Base-by-base conservation (phyloP, 139 green algal species). In the Ettlia oleoabundans region DNA sequence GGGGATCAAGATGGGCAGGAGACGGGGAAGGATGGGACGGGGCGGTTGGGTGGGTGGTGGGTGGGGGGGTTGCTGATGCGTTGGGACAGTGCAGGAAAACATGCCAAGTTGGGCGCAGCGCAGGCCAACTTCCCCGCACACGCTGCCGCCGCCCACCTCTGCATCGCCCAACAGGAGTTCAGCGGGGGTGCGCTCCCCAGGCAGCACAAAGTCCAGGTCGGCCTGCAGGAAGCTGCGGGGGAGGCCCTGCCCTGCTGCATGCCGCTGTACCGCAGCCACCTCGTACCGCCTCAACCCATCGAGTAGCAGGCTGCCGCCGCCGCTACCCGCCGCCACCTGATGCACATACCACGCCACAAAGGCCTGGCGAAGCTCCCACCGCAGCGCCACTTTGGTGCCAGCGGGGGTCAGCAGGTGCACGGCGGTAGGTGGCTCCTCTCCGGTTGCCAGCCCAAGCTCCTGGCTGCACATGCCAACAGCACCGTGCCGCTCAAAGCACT, bases 181-280 rank as follows among this genome's bases (percentile, higher is more conserved):
- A 2, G 58, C 51, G 13, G 67, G 32, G 4, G 40, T 68, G 26
- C 38, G 37, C 18, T 61, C 75, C 2, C 65, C 65, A 2, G 80
- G 80, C 15, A 82, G 85, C 15, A 96, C 51, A 22, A 94, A 76
- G 78, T 96, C 93, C 77, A 96, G 86, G 83, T 96, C 93, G 1
- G 90, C 92, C 77, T 92, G 86, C 51, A 95, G 86, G 79, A 90
- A 86, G n/a, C 85, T 82, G 22, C 81, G 93, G 87, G 33, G 91
- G 74, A 35, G 82, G 82, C 38, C 90, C 84, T 32, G 80, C 61
- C 52, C 76, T 43, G 78, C 15, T 13, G 38, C 40, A 13, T 33
- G 33, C 30, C 68, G 67, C 76, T 85, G 65, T 81, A 91, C 43
- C 32, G n/a, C 18, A 24, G 88, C 63, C 24, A 96, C 81, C 85